phyloP scores from a whole-genome alignment of 1,139 yeast genomes.

The Blastobotrys petasosporus region DNA sequence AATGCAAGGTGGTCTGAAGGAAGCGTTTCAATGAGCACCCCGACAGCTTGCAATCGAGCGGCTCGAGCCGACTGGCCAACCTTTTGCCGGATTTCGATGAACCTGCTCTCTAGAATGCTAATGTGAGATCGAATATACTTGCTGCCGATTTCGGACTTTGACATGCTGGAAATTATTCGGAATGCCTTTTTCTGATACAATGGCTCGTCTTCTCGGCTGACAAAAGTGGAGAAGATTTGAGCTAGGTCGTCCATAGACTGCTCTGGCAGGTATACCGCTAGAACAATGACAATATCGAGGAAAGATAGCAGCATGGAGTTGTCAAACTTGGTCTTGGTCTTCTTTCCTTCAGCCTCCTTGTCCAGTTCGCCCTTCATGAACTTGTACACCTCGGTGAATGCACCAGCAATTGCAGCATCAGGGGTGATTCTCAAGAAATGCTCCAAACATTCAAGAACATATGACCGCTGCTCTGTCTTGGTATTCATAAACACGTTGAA shows the following conservation, averaged over 20 bases:
- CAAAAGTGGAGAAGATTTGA: conserved; percentile 68
- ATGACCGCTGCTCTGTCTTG: conserved; percentile 74
- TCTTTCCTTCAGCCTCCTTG: conserved; percentile 25
- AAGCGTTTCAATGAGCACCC: conserved; percentile 51
- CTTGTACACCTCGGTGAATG: conserved; percentile 82
- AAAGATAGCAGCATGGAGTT: conserved; percentile 66
- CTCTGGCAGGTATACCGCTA: conserved; percentile 75
- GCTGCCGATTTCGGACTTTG: conserved; percentile 62
- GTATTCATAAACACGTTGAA: conserved; percentile 91
- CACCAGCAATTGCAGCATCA: conserved; percentile 56
- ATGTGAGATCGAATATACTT: conserved; percentile 45
- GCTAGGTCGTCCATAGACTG: conserved; percentile 68
- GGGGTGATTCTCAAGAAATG: conserved; percentile 69
- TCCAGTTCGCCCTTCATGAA: conserved; percentile 71
- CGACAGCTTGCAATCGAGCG: conserved; percentile 67
- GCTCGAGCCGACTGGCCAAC: conserved; percentile 76
- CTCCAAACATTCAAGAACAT: conserved; percentile 79
- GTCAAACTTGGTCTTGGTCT: conserved; percentile 29
- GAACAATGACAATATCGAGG: conserved; percentile 84
- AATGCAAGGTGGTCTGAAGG: conserved; percentile 63
- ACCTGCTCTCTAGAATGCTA: conserved; percentile 52
- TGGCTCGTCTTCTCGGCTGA: conserved; percentile 49
- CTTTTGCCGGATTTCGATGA: conserved; percentile 52
- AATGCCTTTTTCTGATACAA: conserved; percentile 86
- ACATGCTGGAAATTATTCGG: conserved; percentile 64